phyloP scores from a whole-genome alignment of 495 filamentous ascomycete genomes.

The Penicillium ucsense region DNA sequence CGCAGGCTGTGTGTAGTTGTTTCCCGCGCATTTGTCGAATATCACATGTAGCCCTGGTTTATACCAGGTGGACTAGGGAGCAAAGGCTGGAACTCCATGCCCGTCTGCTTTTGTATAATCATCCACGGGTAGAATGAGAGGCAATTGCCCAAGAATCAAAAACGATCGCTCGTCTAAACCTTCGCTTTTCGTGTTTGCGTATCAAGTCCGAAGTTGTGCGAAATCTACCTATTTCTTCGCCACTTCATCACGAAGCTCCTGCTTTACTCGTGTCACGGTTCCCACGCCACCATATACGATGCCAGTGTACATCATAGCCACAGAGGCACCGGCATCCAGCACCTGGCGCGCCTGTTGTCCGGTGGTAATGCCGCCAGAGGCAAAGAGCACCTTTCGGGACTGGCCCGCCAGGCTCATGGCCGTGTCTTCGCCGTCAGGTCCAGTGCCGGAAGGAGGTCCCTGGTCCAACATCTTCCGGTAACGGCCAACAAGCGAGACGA shows the following conservation, averaged over 20 bases:
- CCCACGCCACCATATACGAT: constrained; percentile 80
- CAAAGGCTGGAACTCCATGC: no score
- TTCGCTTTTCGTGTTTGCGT: no score
- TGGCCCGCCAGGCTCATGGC: constrained; percentile 8
- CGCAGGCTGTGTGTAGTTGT: no score
- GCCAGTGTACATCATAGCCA: constrained; percentile 77
- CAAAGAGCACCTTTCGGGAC: constrained; percentile 75
- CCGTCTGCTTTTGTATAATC: no score
- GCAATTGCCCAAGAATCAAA: no score
- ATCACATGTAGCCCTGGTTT: no score
- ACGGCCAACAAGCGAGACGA: constrained; percentile 60
- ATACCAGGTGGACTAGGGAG: no score
- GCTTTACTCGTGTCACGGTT: constrained; percentile 76
- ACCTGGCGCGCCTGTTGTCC: constrained; percentile 71
- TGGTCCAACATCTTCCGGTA: constrained; percentile 69
- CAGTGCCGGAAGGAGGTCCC: constrained; percentile 12
- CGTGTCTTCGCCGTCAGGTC: constrained; percentile 5
- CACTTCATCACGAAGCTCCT: constrained; percentile 62
- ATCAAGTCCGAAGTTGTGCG: no score
- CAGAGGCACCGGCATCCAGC: constrained; percentile 74
- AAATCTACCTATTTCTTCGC: constrained; percentile 13
- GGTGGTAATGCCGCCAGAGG: constrained; percentile 80
- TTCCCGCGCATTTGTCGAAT: no score
- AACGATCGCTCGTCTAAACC: no score
- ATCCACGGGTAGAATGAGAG: no score